phyloP scores from a whole-genome alignment of 2,329 filamentous ascomycete genomes.

The Akanthomyces muscarius region DNA sequence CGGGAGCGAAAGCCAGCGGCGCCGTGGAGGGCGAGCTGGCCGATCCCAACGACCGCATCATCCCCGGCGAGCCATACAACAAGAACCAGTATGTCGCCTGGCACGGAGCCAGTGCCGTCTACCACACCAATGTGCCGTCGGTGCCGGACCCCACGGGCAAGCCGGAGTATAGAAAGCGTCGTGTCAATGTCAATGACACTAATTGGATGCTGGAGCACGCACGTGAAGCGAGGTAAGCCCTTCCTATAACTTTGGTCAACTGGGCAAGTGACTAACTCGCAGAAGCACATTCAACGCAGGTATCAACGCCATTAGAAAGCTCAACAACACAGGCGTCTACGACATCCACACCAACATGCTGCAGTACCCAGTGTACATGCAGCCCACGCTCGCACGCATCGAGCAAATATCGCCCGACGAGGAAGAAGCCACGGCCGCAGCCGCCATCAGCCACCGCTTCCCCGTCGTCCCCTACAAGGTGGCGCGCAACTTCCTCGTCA shows the following conservation, averaged over 20 bases:
- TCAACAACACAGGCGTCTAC: slow-evolving; percentile 74
- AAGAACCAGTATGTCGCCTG: slow-evolving; percentile 98
- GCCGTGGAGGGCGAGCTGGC: slow-evolving; percentile 84
- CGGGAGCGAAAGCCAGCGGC: slow-evolving; percentile 70
- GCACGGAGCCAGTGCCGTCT: slow-evolving; percentile 95
- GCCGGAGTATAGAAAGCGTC: slow-evolving; percentile 74
- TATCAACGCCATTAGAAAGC: slow-evolving; percentile 63
- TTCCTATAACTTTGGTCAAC: background rate
- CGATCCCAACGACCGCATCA: slow-evolving; percentile 79
- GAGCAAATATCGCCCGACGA: slow-evolving; percentile 59
- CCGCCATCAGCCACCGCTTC: slow-evolving; percentile 36
- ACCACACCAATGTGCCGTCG: slow-evolving; percentile 76
- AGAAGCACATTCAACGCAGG: slow-evolving; percentile 76
- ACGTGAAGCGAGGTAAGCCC: slow-evolving; percentile 72
- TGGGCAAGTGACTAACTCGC: background rate
- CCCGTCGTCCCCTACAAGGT: slow-evolving; percentile 46
- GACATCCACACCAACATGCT: slow-evolving; percentile 91
- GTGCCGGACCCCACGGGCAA: slow-evolving; percentile 75
- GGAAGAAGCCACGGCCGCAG: slow-evolving; percentile 27
- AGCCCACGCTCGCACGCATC: slow-evolving; percentile 82
- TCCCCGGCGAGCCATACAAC: slow-evolving; percentile 85
- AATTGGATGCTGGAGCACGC: slow-evolving; percentile 98
- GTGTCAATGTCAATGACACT: slow-evolving; percentile 81
- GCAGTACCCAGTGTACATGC: slow-evolving; percentile 82
- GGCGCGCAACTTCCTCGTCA: slow-evolving; percentile 53